Percentiles rank a stretch among this genome's conserved stretches.
These are phyloP conservation scores for Grigorovia transvaalensis DNA, from an alignment of 805 yeast genomes.

Conservation along the genomic window DNA sequence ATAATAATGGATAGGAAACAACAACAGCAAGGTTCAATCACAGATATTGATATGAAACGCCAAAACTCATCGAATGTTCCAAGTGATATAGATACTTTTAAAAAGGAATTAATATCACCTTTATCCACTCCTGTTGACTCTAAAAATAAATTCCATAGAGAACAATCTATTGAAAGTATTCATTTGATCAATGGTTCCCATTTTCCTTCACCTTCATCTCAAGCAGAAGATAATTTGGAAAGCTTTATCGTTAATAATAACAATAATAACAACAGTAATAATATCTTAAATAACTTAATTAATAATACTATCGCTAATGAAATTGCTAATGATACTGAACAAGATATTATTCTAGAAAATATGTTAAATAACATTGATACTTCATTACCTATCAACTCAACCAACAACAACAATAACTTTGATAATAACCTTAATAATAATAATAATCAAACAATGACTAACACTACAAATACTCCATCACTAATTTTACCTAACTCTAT, in stretches of 20 bases:
- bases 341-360: neutral
- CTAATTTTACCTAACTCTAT: neutral
- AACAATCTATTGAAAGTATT: neutral
- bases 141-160: neutral
- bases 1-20: conserved; percentile 87
- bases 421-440: too few species aligned
- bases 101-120: neutral
- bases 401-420: neutral
- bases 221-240: conserved; percentile 36
- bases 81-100: neutral
- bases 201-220: conserved; percentile 48
- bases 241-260: conserved; percentile 8
- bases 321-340: neutral
- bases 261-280: neutral
- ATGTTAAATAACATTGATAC: neutral
- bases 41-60: too few species aligned
- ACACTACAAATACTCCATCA: neutral
- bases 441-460: neutral
- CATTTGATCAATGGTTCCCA: neutral
- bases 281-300: neutral
- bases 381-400: neutral
- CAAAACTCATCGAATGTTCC: neutral
- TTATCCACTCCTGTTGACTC: neutral
- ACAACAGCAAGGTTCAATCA: neutral
- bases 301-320: neutral